Percentiles rank a stretch among this genome's conserved stretches.
Conservation (phyloP, 495 filamentous ascomycete genomes). For the Parathielavia hyrcaniae region DNA sequence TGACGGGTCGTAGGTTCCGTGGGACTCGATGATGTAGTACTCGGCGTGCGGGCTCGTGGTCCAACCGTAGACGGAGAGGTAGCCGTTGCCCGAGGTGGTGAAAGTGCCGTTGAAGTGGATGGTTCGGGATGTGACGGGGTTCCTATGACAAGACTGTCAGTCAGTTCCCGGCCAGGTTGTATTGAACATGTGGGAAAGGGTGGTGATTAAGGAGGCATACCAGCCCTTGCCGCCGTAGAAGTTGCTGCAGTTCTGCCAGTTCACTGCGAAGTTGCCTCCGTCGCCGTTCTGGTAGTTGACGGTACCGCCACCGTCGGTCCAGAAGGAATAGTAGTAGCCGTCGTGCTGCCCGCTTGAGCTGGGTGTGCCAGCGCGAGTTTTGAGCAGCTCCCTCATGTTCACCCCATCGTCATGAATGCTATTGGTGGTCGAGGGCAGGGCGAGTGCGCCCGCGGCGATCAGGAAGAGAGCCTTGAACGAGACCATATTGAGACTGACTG, state of each 20-base stretch:
- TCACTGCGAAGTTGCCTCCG: constrained; percentile 48
- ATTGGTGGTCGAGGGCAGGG: no score
- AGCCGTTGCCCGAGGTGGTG: constrained; percentile 50
- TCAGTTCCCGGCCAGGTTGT: no score
- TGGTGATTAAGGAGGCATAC: constrained; percentile 16
- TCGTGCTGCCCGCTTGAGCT: constrained; percentile 44
- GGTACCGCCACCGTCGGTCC: constrained; percentile 50
- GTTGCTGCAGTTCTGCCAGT: constrained; percentile 50
- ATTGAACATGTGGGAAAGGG: background rate
- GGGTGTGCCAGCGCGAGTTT: constrained; percentile 25
- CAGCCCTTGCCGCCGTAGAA: constrained; percentile 62
- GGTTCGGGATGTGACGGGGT: no score
- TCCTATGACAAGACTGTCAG: constrained; percentile 27
- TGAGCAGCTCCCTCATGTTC: constrained; percentile 25
- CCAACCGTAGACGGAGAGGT: constrained; percentile 58
- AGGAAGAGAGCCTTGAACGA: constrained; percentile 21
- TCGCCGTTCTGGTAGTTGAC: constrained; percentile 53
- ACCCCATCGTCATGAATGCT: no score
- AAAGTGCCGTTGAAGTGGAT: constrained; percentile 50
- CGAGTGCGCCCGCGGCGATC: constrained; percentile 14
- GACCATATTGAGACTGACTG: constrained; percentile 26
- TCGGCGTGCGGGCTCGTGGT: constrained; percentile 51
- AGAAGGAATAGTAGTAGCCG: constrained; percentile 55
- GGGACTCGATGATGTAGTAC: constrained; percentile 56
- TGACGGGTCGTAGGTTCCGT: constrained; percentile 53